phyloP scores from a whole-genome alignment of 345 rosid genomes.

The Nephelium lappaceum region DNA sequence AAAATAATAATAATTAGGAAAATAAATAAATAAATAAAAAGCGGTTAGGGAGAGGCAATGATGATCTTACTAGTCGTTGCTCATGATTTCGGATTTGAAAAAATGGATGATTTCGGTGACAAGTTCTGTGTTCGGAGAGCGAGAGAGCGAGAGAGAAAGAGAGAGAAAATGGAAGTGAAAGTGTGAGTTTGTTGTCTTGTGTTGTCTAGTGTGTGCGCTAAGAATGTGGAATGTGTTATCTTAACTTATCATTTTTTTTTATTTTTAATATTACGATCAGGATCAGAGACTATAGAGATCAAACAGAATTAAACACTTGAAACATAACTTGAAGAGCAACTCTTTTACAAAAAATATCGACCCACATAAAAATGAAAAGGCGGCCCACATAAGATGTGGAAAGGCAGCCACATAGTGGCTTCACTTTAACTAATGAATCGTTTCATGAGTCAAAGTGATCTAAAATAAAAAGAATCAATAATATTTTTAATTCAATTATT shows the following conservation, averaged over 20 bases:
- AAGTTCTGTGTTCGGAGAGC: not conserved
- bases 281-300: too few relatives aligned
- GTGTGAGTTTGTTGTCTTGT: not conserved
- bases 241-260: not conserved
- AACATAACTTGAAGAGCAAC: too few relatives aligned
- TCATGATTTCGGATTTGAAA: conserved; percentile 35
- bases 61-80: conserved; percentile 58
- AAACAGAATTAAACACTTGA: too few relatives aligned
- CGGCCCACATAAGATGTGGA: too few relatives aligned
- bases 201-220: not conserved
- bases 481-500: too few relatives aligned
- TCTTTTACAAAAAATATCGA: too few relatives aligned
- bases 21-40: conserved; percentile 5
- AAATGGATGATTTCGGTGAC: not conserved
- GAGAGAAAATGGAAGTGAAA: conserved; percentile 2
- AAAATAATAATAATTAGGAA: not conserved
- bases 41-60: not conserved
- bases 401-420: too few relatives aligned
- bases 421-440: too few relatives aligned
- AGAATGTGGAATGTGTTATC: not conserved
- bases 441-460: too few relatives aligned
- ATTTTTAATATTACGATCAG: too few relatives aligned
- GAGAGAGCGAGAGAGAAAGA: not conserved
- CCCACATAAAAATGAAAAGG: too few relatives aligned
- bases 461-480: too few relatives aligned